phyloP scores from a whole-genome alignment of 441 rosid genomes.

The Isatis lusitanica region DNA sequence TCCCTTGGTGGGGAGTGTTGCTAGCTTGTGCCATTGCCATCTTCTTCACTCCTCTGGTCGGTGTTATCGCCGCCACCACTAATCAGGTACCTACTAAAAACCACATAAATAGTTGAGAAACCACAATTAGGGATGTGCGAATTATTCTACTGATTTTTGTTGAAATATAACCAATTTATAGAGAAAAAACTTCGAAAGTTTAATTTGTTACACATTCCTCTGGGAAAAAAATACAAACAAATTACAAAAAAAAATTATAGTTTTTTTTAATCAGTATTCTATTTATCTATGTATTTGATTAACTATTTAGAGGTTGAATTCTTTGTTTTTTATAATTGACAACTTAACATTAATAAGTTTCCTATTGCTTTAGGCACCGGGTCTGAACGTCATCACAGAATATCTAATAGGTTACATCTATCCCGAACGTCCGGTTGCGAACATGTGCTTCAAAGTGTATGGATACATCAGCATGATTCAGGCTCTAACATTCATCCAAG shows the following conservation, averaged over 20 bases:
- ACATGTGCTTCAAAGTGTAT: conserved; percentile 79
- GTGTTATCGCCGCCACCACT: conserved; percentile 69
- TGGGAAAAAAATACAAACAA: background rate
- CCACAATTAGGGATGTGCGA: background rate
- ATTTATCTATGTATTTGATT: background rate
- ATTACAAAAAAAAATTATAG: background rate
- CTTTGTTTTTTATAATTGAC: conserved; percentile 50
- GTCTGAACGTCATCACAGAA: conserved; percentile 65
- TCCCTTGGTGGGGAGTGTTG: conserved; percentile 87
- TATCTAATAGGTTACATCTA: conserved; percentile 63
- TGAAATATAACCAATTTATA: background rate
- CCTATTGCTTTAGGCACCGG: conserved; percentile 43
- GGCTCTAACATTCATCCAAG: conserved; percentile 54
- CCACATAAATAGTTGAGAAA: background rate
- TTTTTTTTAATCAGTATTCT: background rate
- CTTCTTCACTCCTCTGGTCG: conserved; percentile 65
- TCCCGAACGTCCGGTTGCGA: conserved; percentile 75
- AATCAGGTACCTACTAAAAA: conserved; percentile 55
- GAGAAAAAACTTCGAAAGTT: background rate
- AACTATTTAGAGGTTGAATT: conserved; percentile 21
- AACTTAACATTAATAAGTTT: conserved; percentile 39
- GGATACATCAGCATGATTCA: conserved; percentile 74
- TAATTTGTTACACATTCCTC: background rate
- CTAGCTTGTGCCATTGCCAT: conserved; percentile 71
- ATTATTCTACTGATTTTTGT: background rate